phyloP scores from a whole-genome alignment of 352 stramenopile genomes.

The Salisapilia sapeloensis region DNA sequence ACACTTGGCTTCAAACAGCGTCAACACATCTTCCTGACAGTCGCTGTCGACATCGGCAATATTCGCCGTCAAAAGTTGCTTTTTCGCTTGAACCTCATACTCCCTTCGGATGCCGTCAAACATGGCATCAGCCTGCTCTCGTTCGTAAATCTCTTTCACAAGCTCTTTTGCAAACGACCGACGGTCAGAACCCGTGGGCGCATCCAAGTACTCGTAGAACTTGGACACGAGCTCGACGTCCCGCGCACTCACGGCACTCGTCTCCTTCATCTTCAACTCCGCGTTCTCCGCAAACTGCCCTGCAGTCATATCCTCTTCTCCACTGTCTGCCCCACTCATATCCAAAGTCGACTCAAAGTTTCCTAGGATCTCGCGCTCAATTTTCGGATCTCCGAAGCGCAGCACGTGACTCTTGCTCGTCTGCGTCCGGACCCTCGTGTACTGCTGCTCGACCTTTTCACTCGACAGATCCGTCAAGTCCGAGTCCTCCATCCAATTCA shows the following conservation, averaged over 20 bases:
- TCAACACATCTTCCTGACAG: slow-evolving; percentile 16
- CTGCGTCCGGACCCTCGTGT: slow-evolving; percentile 37
- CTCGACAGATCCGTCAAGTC: slow-evolving; percentile 60
- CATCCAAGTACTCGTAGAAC: slow-evolving; percentile 68
- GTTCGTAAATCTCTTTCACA: slow-evolving; percentile 15
- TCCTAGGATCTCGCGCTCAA: slow-evolving; percentile 59
- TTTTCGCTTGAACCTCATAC: slow-evolving; percentile 9
- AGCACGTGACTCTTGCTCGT: slow-evolving; percentile 76
- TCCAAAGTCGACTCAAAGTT: slow-evolving; percentile 77
- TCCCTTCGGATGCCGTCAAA: slow-evolving; percentile 26
- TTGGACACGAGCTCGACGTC: slow-evolving; percentile 58
- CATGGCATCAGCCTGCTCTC: slow-evolving; percentile 31
- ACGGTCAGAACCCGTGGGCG: slow-evolving; percentile 13
- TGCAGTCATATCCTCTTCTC: neutral
- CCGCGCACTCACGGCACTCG: slow-evolving; percentile 28
- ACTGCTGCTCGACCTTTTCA: slow-evolving; percentile 72
- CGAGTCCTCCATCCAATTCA: slow-evolving; percentile 87
- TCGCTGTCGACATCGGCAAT: slow-evolving; percentile 7
- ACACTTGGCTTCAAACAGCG: slow-evolving; percentile 11
- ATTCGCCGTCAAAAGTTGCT: slow-evolving; percentile 11
- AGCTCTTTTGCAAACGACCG: slow-evolving; percentile 19
- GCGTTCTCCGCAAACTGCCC: neutral
- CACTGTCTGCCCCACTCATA: slow-evolving; percentile 4
- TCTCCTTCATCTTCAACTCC: slow-evolving; percentile 2
- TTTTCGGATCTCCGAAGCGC: slow-evolving; percentile 32